A percentile compares a stretch with the other conserved stretches of the same genome.
Conservation (phyloP, 345 rosid species). For the Gossypium longicalyx region DNA sequence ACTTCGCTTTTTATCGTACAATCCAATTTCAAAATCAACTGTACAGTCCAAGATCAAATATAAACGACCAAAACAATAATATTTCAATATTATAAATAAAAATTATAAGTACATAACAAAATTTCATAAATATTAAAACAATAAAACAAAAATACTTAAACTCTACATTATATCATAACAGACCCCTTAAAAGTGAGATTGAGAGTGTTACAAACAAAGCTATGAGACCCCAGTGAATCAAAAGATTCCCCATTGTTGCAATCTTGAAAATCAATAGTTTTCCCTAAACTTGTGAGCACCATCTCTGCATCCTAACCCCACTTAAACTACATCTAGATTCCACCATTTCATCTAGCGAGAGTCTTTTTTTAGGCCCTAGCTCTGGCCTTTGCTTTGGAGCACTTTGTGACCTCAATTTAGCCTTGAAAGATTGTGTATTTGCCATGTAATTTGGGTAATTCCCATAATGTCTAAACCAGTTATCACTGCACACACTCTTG, state of each 20-base stretch:
- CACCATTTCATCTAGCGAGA: not conserved
- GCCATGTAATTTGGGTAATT: conserved; percentile 81
- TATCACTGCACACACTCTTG: conserved; percentile 54
- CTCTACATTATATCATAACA: not conserved
- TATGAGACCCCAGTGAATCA: not conserved
- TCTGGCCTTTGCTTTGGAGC: conserved; percentile 4
- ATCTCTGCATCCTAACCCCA: not conserved
- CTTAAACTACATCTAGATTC: not conserved
- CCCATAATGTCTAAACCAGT: conserved; percentile 40
- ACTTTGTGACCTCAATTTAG: not conserved
- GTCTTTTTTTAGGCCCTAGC: not conserved
- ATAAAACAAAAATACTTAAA: not conserved
- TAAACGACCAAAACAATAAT: not conserved
- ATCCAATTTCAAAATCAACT: too few species aligned
- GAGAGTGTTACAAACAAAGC: too few species aligned
- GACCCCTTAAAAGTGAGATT: not conserved
- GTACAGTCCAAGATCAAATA: not conserved
- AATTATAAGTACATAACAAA: not conserved
- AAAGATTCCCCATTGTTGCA: not conserved
- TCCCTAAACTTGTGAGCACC: not conserved
- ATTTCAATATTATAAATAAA: not conserved
- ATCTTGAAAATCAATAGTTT: too few species aligned
- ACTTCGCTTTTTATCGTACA: too few species aligned
- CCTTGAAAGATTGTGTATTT: conserved; percentile 59
- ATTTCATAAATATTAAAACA: not conserved